Evolutionary conservation across 495 filamentous ascomycete genomes (phyloP), one percentile per base, ranked within the genome.

Genomic region (Pseudoneurospora amorphoporcata): DNA sequence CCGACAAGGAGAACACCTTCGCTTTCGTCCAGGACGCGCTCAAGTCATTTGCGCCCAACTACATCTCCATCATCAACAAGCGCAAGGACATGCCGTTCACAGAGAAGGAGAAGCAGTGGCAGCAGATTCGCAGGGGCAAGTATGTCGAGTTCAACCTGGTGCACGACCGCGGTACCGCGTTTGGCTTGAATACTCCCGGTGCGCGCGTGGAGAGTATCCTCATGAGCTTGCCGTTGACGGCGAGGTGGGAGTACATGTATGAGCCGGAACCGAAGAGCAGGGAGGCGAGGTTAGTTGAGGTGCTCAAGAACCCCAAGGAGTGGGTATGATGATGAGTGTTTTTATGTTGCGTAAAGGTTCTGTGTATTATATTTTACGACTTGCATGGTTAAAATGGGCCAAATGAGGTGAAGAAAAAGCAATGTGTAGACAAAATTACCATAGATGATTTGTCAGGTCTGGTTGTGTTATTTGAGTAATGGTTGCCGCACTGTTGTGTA

Each of bases 71-170:
- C 76, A 86, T 99, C 39, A 84, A 91, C 76, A 89, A 85, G 76
- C 84, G 95, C 70, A 99, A 97, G 84, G 92, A 98, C 73, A 92
- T 97, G 92, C 88, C 92, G 0, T 99, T 88, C 75, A 92, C 92
- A 0, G 89, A 89, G 14, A 83, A 88, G 71, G 92, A 98, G 83
- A 98, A 97, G 84, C 87, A 92, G 72, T 99, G 95, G 95, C 95
- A 99, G 81, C 95, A 98, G 84, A 85, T 99, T 73, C 87, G 95
- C 39, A 86, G 95, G 69, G 95, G 96, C 41, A 85, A 91, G 75
- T 99, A 99, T 81, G 96, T 99, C 37, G 95, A 99, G 81, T 99
- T 99, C 82, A 99, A 99, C 82, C 87, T 99, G 19, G 92, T 99
- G 68, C 94, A 99, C 83, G 95, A 99, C 84, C 89, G 95, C 38